Evolutionary conservation across 768 basidiomycete species (phyloP), one percentile per base, ranked within the genome.

Genomic region (Xerocomellus dryophilus): DNA sequence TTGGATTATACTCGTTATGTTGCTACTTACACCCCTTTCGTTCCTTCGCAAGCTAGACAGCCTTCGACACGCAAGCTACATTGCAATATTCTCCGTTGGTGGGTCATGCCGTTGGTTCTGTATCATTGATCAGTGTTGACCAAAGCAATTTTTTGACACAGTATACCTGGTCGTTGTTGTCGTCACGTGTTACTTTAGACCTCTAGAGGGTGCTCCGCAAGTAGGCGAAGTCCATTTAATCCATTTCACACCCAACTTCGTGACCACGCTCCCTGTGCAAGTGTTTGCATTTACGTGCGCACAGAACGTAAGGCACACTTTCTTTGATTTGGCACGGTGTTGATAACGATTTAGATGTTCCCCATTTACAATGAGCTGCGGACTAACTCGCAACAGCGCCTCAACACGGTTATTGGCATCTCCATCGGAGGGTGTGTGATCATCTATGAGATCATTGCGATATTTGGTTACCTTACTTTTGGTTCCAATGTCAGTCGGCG

Each of bases 401-500:
- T 98, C 82, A 96, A 97, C 69, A 75, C 79, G n/a, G 81, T 98
- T 57, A 89, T 98, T 46, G 85, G 86, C 10, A 76, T 86, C 0
- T 90, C 93, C 7, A 94, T 99, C 61, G 95, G 95, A 14, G 77
- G 82, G 20, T 90, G 94, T 2, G 83, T 85, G 3, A 41, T 90
- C 41, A 85, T 86, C 9, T 99, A 99, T 67, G 93, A 96, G 69
- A 69, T 93, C 47, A 91, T 99, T 58, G 89, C 85, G 5, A 70
- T 91, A 25, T 87, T 93, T 61, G 94, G 94, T 1, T 98, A 98
- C 67, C 75, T 98, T 48, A 97, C 95, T 0, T 98, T 98, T 70
- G 95, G 95, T 2, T 86, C 85, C 44, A 88, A 83, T 68, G 91
- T 88, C 45, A 46, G 78, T 68, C 8, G 23, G n/a, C 6, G 35